A percentile compares a stretch with the other conserved stretches of the same genome.
phyloP scores from a whole-genome alignment of 768 basidiomycete genomes.

The Calvatia gigantea region DNA sequence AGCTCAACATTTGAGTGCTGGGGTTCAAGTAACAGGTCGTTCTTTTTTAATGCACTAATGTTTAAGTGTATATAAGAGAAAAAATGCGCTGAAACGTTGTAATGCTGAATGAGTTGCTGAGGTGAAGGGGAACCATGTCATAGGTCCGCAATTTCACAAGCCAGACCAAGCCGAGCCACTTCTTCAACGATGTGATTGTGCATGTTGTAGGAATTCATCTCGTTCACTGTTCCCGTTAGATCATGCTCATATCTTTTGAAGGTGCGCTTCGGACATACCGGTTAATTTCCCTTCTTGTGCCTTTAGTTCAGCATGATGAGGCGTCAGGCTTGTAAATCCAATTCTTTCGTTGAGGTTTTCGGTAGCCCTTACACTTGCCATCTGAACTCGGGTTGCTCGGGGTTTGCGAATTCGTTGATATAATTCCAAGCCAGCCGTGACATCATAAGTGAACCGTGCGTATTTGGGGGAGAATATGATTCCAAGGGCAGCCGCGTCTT shows the following conservation, averaged over 20 bases:
- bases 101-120: too few relatives aligned
- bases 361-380: constrained; percentile 24
- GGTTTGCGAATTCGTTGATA: constrained; percentile 28
- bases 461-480: constrained; percentile 28
- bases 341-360: constrained; percentile 30
- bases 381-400: constrained; percentile 27
- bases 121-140: neutral
- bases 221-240: constrained; percentile 21
- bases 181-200: constrained; percentile 19
- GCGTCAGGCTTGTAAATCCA: constrained; percentile 26
- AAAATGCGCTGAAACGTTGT: too few relatives aligned
- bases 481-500: constrained; percentile 30
- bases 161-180: constrained; percentile 11
- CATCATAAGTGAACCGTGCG: constrained; percentile 20
- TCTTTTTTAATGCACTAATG: too few relatives aligned
- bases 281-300: constrained; percentile 26
- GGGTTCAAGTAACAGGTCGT: neutral
- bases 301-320: constrained; percentile 23
- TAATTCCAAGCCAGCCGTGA: constrained; percentile 21
- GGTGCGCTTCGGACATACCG: constrained; percentile 16
- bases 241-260: too few relatives aligned
- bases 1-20: too few relatives aligned
- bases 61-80: too few relatives aligned
- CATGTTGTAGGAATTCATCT: constrained; percentile 31
- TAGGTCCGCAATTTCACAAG: neutral